These are phyloP conservation scores for Castanea crenata DNA, from an alignment of 306 rosid species.

Conservation along the genomic window DNA sequence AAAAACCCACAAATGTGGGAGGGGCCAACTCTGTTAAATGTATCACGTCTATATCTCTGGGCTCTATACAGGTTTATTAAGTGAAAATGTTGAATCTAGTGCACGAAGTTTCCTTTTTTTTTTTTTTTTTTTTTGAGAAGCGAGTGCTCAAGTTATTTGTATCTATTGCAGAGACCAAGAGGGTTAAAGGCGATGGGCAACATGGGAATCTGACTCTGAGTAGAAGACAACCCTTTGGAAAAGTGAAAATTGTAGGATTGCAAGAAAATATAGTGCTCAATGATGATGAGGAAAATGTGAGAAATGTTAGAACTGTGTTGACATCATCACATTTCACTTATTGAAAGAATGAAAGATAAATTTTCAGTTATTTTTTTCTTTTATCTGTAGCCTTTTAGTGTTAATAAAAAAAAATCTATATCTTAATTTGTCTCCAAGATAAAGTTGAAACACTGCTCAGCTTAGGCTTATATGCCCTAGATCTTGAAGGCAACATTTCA, in stretches of 20 bases:
- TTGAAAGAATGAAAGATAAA: slow-evolving; percentile 20
- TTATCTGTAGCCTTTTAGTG: background rate
- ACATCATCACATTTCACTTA: slow-evolving; percentile 18
- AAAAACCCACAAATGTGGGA: too few relatives aligned
- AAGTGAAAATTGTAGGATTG: background rate
- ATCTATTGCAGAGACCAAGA: slow-evolving; percentile 72
- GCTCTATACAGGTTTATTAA: too few relatives aligned
- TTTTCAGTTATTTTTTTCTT: slow-evolving; percentile 1
- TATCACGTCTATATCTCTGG: too few relatives aligned
- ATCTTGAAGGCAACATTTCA: background rate
- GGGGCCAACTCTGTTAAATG: too few relatives aligned
- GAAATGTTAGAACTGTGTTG: slow-evolving; percentile 34
- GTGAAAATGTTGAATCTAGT: too few relatives aligned
- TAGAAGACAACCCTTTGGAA: slow-evolving; percentile 18
- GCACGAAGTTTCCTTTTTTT: too few relatives aligned
- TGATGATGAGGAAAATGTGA: slow-evolving; percentile 21
- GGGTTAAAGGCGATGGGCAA: slow-evolving; percentile 94
- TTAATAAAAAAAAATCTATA: background rate
- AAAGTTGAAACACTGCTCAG: background rate
- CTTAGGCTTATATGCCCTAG: background rate
- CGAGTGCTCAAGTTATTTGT: background rate
- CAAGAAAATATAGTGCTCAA: slow-evolving; percentile 22
- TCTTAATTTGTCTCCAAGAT: background rate
- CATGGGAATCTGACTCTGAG: slow-evolving; percentile 82
- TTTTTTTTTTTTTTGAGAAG: too few relatives aligned